phyloP scores from a whole-genome alignment of 257 asterid genomes.

The Capsicum chinense region DNA sequence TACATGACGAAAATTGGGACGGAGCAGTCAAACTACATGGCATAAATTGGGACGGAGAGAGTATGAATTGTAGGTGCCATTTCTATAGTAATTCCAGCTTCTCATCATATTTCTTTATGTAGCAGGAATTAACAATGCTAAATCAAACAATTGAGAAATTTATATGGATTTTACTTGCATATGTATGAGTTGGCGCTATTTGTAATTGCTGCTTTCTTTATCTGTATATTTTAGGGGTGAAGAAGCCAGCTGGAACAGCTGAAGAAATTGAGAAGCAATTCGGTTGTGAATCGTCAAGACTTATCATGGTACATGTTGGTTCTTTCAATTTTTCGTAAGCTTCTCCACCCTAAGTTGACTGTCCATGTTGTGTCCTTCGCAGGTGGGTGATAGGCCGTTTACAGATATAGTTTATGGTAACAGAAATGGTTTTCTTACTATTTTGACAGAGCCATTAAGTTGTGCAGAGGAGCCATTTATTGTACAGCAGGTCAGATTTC shows the following conservation, averaged over 20 bases:
- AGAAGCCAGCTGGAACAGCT: constrained; percentile 95
- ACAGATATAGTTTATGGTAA: constrained; percentile 91
- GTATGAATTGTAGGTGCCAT: too few species aligned
- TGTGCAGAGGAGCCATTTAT: constrained; percentile 79
- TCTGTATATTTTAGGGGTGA: constrained; percentile 52
- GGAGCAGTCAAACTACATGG: too few species aligned
- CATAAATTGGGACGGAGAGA: too few species aligned
- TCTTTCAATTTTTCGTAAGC: neutral
- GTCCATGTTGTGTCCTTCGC: constrained; percentile 37
- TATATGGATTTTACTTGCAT: neutral
- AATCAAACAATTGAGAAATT: neutral
- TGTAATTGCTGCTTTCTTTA: constrained; percentile 32
- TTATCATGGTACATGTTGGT: constrained; percentile 62
- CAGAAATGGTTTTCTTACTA: constrained; percentile 79
- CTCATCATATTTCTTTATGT: too few species aligned
- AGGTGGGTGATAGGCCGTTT: constrained; percentile 99
- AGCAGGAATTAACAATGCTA: neutral
- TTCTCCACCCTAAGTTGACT: neutral
- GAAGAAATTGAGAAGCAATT: constrained; percentile 85
- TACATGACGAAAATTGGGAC: too few species aligned
- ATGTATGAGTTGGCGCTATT: constrained; percentile 9
- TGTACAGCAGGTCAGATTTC: constrained; percentile 69
- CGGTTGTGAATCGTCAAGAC: constrained; percentile 79
- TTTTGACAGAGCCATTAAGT: constrained; percentile 85
- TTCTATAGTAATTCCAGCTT: too few species aligned